A percentile compares a stretch with the other conserved stretches of the same genome.
Conservation (phyloP, 164 flowering plant genomes). For the Echeveria elegans region DNA sequence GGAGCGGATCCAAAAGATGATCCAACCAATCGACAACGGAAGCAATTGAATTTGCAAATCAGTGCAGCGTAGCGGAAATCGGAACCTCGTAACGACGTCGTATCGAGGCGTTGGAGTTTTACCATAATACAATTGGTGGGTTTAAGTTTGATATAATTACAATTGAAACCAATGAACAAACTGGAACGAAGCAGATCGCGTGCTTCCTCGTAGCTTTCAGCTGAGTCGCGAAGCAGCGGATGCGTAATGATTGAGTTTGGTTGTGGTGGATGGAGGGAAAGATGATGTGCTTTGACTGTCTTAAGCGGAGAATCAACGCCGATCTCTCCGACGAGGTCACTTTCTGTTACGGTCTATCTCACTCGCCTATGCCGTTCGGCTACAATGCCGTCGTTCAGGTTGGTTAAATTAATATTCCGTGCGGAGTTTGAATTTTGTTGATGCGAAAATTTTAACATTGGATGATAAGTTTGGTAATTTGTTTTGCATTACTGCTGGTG, state of each 20-base stretch:
- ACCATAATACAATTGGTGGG: not conserved
- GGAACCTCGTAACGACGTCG: not conserved
- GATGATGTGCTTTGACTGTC: not conserved
- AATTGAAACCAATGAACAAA: not conserved
- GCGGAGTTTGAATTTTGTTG: not conserved
- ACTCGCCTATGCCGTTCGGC: slow-evolving; percentile 60
- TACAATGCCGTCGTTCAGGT: slow-evolving; percentile 77
- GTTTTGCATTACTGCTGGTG: slow-evolving; percentile 21
- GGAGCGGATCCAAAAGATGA: not conserved
- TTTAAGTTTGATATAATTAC: not conserved
- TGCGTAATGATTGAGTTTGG: not conserved
- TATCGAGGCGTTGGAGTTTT: not conserved
- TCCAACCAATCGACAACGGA: not conserved
- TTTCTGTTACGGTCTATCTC: slow-evolving; percentile 58
- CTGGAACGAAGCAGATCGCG: not conserved
- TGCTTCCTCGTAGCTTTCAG: not conserved
- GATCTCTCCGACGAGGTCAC: slow-evolving; percentile 54
- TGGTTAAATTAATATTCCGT: not conserved
- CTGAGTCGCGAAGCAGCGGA: not conserved
- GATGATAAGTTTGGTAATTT: not conserved
- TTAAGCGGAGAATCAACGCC: slow-evolving; percentile 2
- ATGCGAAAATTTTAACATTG: too few species aligned
- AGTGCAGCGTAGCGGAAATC: too few species aligned
- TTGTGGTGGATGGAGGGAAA: not conserved
- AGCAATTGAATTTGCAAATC: too few species aligned